These are phyloP conservation scores for Arthonia radiata DNA, from an alignment of 495 filamentous ascomycete species.

Conservation along the genomic window DNA sequence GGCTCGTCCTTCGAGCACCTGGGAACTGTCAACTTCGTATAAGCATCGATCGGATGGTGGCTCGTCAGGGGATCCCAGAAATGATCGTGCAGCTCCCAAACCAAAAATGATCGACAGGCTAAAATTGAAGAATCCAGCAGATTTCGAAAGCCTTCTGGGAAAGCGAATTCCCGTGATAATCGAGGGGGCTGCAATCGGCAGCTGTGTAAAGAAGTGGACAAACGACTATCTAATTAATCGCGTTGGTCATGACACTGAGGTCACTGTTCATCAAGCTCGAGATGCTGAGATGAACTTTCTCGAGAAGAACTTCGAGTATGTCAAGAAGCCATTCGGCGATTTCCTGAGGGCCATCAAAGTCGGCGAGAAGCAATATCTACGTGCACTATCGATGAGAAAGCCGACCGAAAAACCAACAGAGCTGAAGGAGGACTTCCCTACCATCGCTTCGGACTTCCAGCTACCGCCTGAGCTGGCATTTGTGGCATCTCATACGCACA, in stretches of 20 bases:
- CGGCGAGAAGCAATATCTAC: conserved; percentile 50
- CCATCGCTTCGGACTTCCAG: background rate
- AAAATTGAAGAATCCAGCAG: no score
- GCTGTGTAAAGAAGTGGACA: conserved; percentile 41
- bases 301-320: conserved; percentile 58
- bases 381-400: conserved; percentile 41
- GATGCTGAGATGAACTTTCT: conserved; percentile 52
- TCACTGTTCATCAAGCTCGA: conserved; percentile 23
- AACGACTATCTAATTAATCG: conserved; percentile 38
- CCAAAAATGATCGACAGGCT: no score
- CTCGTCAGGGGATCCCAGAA: no score
- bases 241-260: conserved; percentile 37
- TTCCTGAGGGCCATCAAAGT: conserved; percentile 36
- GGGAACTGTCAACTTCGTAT: no score
- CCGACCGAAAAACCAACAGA: conserved; percentile 43
- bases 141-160: no score
- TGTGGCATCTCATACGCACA: conserved; percentile 41
- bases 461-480: conserved; percentile 19
- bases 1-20: no score
- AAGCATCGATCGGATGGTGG: no score
- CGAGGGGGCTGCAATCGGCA: conserved; percentile 36
- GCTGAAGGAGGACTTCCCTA: conserved; percentile 43
- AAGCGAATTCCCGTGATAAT: conserved; percentile 44
- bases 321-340: conserved; percentile 36
- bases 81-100: no score